Evolutionary conservation across 371 early-diverging fungal genomes (phyloP).

Genomic region (Circinella umbellata): DNA sequence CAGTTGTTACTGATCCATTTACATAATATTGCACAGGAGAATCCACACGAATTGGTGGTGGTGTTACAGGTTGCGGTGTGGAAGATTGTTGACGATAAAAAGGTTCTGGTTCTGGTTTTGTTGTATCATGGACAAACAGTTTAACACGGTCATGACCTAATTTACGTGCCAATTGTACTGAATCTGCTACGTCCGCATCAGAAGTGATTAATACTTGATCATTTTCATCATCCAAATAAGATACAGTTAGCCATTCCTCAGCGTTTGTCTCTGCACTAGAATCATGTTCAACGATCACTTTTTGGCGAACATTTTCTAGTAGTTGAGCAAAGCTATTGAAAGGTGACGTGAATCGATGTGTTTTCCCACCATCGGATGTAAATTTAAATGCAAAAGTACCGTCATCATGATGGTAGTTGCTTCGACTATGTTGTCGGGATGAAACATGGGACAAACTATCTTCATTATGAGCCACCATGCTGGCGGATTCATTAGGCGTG

Average conservation of each 20-base stretch:
- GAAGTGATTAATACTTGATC: conserved; percentile 79
- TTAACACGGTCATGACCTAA: conserved; percentile 73
- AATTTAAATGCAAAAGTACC: conserved; percentile 81
- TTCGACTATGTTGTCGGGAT: conserved; percentile 13
- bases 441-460: conserved; percentile 25
- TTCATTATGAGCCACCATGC: conserved; percentile 45
- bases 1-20: conserved; percentile 1
- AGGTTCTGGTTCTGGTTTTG: conserved; percentile 6
- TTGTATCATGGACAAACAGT: conserved; percentile 62
- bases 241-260: conserved; percentile 62
- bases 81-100: not conserved
- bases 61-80: not conserved
- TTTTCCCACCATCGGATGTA: conserved; percentile 61
- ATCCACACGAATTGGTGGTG: conserved; percentile 12
- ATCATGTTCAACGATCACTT: conserved; percentile 30
- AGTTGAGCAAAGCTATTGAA: conserved; percentile 52
- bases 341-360: conserved; percentile 75
- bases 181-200: conserved; percentile 81
- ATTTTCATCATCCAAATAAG: conserved; percentile 88
- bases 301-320: conserved; percentile 51
- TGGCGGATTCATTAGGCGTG: conserved; percentile 49
- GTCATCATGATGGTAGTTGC: conserved; percentile 7
- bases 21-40: conserved; percentile 13
- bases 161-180: conserved; percentile 75
- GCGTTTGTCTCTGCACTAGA: conserved; percentile 6